Base-by-base conservation (phyloP, 2,329 filamentous ascomycete species). In the Elsinoe perseae region DNA sequence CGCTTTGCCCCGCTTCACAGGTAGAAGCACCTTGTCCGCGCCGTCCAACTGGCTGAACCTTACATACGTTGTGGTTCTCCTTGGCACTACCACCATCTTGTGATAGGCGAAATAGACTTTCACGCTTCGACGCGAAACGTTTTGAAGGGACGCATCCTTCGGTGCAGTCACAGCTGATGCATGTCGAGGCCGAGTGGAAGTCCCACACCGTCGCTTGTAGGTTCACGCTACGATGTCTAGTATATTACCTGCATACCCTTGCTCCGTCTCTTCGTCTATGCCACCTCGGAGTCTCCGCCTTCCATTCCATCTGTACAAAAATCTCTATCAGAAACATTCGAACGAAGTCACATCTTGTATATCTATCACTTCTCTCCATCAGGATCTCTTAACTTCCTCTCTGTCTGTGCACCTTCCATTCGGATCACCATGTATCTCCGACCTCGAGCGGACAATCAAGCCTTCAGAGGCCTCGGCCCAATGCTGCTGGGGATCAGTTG, bases 401-500 rank as follows among this genome's bases (percentile, higher is more conserved):
- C 14, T 18, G 44, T 50, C 44, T 30, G 25, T 52, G 28, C 30
- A 36, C 38, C n/a, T 16, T 20, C 14, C 28, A n/a, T 36, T 34
- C 32, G 16, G 12, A 25, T 12, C 44, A 52, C 10, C 48, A 52
- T 34, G 30, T 34, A 38, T 52, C 25, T 52, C 28, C 20, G 38
- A 30, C 27, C 28, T 34, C 30, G 48, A 52, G 20, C 18, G 16
- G 48, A 52, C 48, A 52, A 52, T 25, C n/a, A 34, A 23, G 52
- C 53, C 4, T 56, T 28, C 21, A 42, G 53, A 21, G 53, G 53
- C 12, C 28, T 48, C 42, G 53, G 38, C 9, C 36, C 38, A 27
- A 23, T 56, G 28, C 25, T 56, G 20, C 40, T 56, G 8, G 27
- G 38, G 25, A 48, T 56, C 40, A 56, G 53, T 21, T 48, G 38